Evolutionary conservation across 2,329 filamentous ascomycete species (phyloP).

Genomic region (Thelonectria blattea): DNA sequence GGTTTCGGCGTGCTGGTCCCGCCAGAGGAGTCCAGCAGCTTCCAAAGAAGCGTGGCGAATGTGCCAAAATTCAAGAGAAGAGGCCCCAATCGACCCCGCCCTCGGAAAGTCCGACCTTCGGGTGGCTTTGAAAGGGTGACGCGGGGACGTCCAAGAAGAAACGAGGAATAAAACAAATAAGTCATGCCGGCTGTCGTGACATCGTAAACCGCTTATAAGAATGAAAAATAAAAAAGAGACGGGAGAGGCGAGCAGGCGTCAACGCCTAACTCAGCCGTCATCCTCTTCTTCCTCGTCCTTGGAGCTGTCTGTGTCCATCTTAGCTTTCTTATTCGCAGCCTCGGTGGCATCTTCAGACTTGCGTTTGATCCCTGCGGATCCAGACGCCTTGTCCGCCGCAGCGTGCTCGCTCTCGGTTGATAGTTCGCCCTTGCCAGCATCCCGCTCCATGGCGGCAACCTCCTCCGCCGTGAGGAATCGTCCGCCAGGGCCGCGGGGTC

Average conservation of each 20-base stretch:
- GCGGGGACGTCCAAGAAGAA: conserved; percentile 24
- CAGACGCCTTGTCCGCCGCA: conserved; percentile 33
- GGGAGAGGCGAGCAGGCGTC: conserved; percentile 17
- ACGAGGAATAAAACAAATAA: conserved; percentile 29
- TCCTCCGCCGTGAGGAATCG: conserved; percentile 97
- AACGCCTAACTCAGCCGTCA: conserved; percentile 45
- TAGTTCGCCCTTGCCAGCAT: conserved; percentile 53
- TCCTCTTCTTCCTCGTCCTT: conserved; percentile 53
- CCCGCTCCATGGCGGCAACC: conserved; percentile 85
- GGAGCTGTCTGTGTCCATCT: conserved; percentile 53
- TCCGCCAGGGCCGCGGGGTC: conserved; percentile 90
- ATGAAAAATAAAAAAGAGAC: conserved; percentile 40
- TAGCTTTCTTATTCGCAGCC: conserved; percentile 62
- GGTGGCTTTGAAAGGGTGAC: conserved; percentile 8
- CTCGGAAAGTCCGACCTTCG: conserved; percentile 20
- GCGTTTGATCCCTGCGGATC: conserved; percentile 59
- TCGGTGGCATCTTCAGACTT: conserved; percentile 61
- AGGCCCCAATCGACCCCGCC: conserved; percentile 20
- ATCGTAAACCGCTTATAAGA: conserved; percentile 44
- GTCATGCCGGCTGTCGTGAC: conserved; percentile 44
- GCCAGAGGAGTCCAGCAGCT: conserved; percentile 10
- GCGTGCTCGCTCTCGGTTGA: conserved; percentile 41
- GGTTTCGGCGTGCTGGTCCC: conserved; percentile 1
- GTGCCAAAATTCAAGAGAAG: conserved; percentile 21
- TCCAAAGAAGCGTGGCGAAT: conserved; percentile 26